phyloP scores from a whole-genome alignment of 345 rosid genomes.

The Mangifera indica region DNA sequence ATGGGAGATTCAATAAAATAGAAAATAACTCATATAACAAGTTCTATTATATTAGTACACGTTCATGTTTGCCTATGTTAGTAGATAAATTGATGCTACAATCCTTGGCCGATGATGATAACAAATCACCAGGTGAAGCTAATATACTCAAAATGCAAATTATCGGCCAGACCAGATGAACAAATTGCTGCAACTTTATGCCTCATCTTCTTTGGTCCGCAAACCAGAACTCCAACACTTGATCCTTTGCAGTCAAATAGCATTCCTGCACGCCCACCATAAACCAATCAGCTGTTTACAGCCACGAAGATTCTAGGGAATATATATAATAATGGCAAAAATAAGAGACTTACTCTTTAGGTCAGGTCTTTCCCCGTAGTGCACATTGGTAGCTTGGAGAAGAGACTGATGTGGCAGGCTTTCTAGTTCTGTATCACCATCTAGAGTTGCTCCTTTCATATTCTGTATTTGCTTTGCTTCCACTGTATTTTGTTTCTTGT shows the following conservation, averaged over 20 bases:
- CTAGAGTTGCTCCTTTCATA: slow-evolving; percentile 24
- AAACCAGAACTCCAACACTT: slow-evolving; percentile 66
- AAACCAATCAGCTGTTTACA: too few relatives aligned
- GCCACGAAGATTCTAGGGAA: too few relatives aligned
- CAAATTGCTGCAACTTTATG: slow-evolving; percentile 64
- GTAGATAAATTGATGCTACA: too few relatives aligned
- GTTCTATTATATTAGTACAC: too few relatives aligned
- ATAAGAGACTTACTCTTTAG: slow-evolving; percentile 52
- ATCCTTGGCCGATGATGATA: neutral
- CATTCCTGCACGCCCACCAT: slow-evolving; percentile 40
- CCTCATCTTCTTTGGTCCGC: slow-evolving; percentile 74
- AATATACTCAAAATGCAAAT: slow-evolving; percentile 68
- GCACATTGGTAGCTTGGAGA: slow-evolving; percentile 42
- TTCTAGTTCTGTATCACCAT: slow-evolving; percentile 48
- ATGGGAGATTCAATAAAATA: too few relatives aligned
- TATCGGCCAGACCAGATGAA: slow-evolving; percentile 47
- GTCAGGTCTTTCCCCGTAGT: slow-evolving; percentile 65
- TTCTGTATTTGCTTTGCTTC: slow-evolving; percentile 39
- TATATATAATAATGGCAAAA: slow-evolving; percentile 9
- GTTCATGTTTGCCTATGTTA: too few relatives aligned
- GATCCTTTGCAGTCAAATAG: slow-evolving; percentile 43
- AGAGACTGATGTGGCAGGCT: slow-evolving; percentile 57
- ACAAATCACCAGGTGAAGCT: slow-evolving; percentile 71
- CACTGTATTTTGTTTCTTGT: slow-evolving; percentile 42
- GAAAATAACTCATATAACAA: too few relatives aligned